Percentiles rank a stretch among this genome's conserved stretches.
These are phyloP conservation scores for Suaeda aralocaspica DNA, from an alignment of 148 eudicot genomes.

Conservation along the genomic window DNA sequence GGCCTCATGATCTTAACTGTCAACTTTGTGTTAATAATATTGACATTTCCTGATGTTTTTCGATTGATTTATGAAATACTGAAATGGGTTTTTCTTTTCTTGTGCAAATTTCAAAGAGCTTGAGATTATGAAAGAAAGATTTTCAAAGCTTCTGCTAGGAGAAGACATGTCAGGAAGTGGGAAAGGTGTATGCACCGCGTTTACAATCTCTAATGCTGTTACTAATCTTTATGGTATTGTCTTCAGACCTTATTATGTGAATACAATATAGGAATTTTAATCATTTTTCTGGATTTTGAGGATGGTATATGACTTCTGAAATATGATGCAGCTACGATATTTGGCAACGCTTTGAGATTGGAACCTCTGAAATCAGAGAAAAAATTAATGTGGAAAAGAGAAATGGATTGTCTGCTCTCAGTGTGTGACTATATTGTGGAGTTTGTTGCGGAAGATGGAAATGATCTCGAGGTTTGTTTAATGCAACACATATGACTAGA, in stretches of 20 bases:
- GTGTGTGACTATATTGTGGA: conserved; percentile 92
- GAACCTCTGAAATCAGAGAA: conserved; percentile 90
- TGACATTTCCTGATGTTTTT: background rate
- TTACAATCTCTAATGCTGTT: conserved; percentile 83
- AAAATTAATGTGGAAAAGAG: conserved; percentile 87
- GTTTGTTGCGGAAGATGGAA: conserved; percentile 43
- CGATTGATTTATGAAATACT: background rate
- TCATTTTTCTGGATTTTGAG: background rate
- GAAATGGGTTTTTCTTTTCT: background rate
- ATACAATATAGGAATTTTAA: background rate
- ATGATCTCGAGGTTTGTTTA: conserved; percentile 51
- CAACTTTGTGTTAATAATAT: background rate
- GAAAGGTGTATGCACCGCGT: conserved; percentile 83
- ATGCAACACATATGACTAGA: background rate
- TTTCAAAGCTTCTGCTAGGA: conserved; percentile 86
- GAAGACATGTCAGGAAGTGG: conserved; percentile 99
- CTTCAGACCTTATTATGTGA: background rate
- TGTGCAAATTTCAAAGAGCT: conserved; percentile 42
- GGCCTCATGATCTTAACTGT: background rate
- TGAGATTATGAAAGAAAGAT: conserved; percentile 89
- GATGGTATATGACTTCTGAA: background rate
- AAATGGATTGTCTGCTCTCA: conserved; percentile 87
- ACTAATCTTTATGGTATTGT: conserved; percentile 88
- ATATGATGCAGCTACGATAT: conserved; percentile 63
- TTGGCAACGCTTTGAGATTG: conserved; percentile 71